phyloP scores from a whole-genome alignment of 768 basidiomycete species.

The Gloeophyllum trabeum region DNA sequence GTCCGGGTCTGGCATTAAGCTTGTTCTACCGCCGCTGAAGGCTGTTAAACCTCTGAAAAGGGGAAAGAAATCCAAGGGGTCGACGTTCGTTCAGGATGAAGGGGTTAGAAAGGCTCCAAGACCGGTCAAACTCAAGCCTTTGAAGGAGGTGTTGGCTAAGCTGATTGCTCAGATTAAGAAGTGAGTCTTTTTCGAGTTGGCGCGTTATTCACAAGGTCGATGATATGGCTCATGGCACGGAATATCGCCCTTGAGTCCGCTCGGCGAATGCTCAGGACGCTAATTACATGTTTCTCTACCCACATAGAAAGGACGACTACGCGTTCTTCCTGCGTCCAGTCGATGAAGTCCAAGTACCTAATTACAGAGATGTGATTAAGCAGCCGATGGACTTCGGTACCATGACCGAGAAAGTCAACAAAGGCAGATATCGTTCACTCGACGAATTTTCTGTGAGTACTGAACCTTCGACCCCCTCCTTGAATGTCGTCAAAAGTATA shows the following conservation, averaged over 20 bases:
- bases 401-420: slow-evolving; percentile 67
- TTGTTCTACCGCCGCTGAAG: slow-evolving; percentile 59
- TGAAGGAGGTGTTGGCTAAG: slow-evolving; percentile 63
- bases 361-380: slow-evolving; percentile 60
- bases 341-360: slow-evolving; percentile 43
- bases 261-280: background rate
- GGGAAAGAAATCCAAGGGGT: slow-evolving; percentile 30
- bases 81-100: slow-evolving; percentile 12
- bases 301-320: slow-evolving; percentile 69
- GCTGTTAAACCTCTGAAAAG: slow-evolving; percentile 45
- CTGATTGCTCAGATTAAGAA: slow-evolving; percentile 68
- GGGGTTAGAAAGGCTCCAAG: slow-evolving; percentile 30
- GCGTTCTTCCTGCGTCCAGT: slow-evolving; percentile 73
- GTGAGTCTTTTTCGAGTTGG: too few species aligned
- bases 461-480: background rate
- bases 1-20: slow-evolving; percentile 36
- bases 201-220: background rate
- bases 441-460: slow-evolving; percentile 66
- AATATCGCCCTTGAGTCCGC: too few species aligned
- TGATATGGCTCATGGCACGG: background rate
- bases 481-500: too few species aligned
- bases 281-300: slow-evolving; percentile 5
- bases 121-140: slow-evolving; percentile 65
- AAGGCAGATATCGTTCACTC: slow-evolving; percentile 66
- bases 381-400: slow-evolving; percentile 91